These are phyloP conservation scores for Nicotiana noctiflora DNA, from an alignment of 257 asterid genomes.

Conservation along the genomic window DNA sequence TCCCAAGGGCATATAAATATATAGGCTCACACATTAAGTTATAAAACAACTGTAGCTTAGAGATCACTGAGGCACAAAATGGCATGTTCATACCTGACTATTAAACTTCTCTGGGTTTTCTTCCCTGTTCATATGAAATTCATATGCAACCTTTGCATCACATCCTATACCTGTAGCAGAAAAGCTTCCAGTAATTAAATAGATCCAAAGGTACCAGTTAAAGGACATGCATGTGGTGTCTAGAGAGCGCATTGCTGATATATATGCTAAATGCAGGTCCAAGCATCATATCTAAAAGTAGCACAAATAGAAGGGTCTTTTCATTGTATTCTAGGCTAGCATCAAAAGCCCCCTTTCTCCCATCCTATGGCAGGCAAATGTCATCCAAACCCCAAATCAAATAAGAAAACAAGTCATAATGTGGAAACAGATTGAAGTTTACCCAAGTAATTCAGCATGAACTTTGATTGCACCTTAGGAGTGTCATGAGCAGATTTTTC, in stretches of 20 bases:
- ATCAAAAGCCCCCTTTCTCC: background rate
- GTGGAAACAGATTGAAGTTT: constrained; percentile 14
- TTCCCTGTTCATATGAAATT: constrained; percentile 71
- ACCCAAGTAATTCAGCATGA: constrained; percentile 89
- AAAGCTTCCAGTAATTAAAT: constrained; percentile 12
- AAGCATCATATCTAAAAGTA: background rate
- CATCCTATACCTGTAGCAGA: constrained; percentile 66
- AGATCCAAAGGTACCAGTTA: background rate
- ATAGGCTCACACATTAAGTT: background rate
- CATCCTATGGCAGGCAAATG: background rate
- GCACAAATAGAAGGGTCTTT: background rate
- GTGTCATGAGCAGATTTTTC: constrained; percentile 36
- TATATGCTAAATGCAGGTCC: background rate
- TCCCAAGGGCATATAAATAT: background rate
- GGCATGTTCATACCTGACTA: constrained; percentile 51
- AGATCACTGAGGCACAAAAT: constrained; percentile 1
- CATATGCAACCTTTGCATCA: constrained; percentile 86
- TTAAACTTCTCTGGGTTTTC: constrained; percentile 69
- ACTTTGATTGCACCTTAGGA: constrained; percentile 50
- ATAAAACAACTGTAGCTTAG: background rate
- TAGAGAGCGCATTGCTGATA: background rate
- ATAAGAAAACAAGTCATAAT: background rate
- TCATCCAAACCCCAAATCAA: background rate
- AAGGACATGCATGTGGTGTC: background rate
- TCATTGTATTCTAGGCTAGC: background rate